Base-by-base conservation (phyloP, 2,329 filamentous ascomycete species). In the Talaromyces sp. region DNA sequence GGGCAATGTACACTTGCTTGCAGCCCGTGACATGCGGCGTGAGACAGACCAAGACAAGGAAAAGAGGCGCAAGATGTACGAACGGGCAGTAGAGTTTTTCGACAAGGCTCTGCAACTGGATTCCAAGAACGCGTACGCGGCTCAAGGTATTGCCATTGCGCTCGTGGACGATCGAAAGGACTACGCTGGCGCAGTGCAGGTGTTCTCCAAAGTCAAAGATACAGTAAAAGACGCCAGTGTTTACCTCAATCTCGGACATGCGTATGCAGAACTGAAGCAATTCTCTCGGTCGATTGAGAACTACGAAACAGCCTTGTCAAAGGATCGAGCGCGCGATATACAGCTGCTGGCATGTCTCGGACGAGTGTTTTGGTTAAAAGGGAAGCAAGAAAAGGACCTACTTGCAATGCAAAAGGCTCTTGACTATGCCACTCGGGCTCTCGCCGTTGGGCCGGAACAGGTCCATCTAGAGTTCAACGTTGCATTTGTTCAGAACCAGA, bases 21-120 rank as follows among this genome's bases (percentile, higher is more conserved):
- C 91, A 63, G 95, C 95, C 10, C 87, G 95, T 67, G 96, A 99
- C 74, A 97, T 98, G 92, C 89, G 91, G 31, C 87, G 93, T 56
- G 90, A 95, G 63, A 90, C 90, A 0, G 95, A 98, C 9, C 83
- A 87, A 62, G 93, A 99, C 62, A 96, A 91, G 76, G 89, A 96
- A 69, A 96, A 96, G 79, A 88, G 93, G 58, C 89, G 88, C 60
- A 90, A 89, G 67, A 89, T 87, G 63, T 99, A 98, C 72, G 86
- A 88, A 71, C 92, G 93, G 66, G 93, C 95, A 0, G 93, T 98
- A 11, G 96, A 99, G 72, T 99, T 99, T 77, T 99, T 97, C 68
- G 95, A 98, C 73, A 99, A 99, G 78, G 93, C 93, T 4, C 80
- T 99, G 24, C 91, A 96, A 64, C 80, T 99, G n/a, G 95, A 99